Percentiles rank a stretch among this genome's conserved stretches.
phyloP scores from a whole-genome alignment of 2,329 filamentous ascomycete species.

The Scopulariopsis brevicaulis region DNA sequence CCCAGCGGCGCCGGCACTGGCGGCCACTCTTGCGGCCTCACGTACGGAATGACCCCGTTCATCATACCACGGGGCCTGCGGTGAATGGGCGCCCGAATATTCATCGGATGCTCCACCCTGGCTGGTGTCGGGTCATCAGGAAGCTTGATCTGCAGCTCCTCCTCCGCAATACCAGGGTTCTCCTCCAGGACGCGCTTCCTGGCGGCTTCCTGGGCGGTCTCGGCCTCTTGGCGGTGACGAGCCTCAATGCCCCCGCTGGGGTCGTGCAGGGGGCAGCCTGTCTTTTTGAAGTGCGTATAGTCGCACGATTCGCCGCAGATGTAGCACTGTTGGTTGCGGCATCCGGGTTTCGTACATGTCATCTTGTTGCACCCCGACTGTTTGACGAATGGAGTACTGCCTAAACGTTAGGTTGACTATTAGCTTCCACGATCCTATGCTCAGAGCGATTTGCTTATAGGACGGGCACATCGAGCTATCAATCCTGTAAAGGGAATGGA shows the following conservation, averaged over 20 bases:
- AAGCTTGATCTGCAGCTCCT: background rate
- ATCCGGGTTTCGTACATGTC: constrained; percentile 47
- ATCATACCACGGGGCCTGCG: background rate
- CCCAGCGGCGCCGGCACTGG: too few species aligned
- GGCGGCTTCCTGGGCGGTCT: constrained; percentile 46
- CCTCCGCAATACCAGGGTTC: background rate
- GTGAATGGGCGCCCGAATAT: background rate
- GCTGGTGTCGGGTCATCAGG: background rate
- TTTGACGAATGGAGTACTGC: constrained; percentile 64
- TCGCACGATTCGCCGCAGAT: constrained; percentile 56
- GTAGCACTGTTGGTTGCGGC: constrained; percentile 49
- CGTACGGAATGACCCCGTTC: too few species aligned
- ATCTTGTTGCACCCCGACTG: constrained; percentile 77
- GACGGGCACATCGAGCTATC: too few species aligned
- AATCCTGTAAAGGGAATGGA: background rate
- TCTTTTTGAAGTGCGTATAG: constrained; percentile 54
- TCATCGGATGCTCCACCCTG: background rate
- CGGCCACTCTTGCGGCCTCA: too few species aligned
- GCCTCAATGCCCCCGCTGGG: constrained; percentile 29
- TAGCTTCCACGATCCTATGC: background rate
- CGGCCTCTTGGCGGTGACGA: constrained; percentile 51
- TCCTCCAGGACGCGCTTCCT: constrained; percentile 26
- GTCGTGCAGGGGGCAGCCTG: constrained; percentile 25
- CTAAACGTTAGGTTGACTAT: constrained; percentile 25
- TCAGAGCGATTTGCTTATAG: background rate